Evolutionary conservation across 805 yeast species (phyloP), one percentile per base, ranked within the genome.

Genomic region (Candida corydali): DNA sequence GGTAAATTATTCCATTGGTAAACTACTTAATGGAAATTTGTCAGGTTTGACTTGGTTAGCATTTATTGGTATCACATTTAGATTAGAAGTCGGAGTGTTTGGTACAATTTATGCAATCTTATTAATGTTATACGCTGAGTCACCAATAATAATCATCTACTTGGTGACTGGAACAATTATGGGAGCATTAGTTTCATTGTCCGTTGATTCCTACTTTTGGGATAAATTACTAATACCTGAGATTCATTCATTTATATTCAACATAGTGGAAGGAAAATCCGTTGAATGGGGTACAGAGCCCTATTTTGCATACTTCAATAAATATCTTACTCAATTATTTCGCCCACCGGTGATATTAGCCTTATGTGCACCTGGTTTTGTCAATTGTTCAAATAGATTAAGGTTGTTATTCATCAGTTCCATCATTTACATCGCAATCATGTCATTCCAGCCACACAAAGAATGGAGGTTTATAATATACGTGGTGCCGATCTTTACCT

Each of bases 381-480:
- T 72, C 67, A 25, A 72, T 70, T 62, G 61, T 24, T 55, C 38
- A 40, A 48, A 65, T 42, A 59, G 69, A 3, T 45, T 67, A 32
- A 69, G 74, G 27, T 58, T 79, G 5, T 51, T 80, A 18, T 66
- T 75, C 1, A 41, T 73, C 12, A 65, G 86, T 1, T 62, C 83
- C 0, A 28, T 80, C 1, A 34, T 75, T 11, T 89, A 66, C 51
- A 69, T 88, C n/a, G 42, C 64, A 1, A 49, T 77, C 4, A 71
- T 88, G 73, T 87, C 96, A 0, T 55, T 81, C 35, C 93, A 85
- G 57, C 88, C 93, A 3, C 97, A 91, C 50, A 91, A 91, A 55
- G 98, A 91, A 64, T 86, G 95, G 95, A 74, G 97, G 48, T 91
- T 91, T 51, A 78, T 91, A 27, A 65, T 82, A 12, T 91, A 89